Base-by-base conservation (phyloP, 169 alveolate species). In the Babesia caballi region DNA sequence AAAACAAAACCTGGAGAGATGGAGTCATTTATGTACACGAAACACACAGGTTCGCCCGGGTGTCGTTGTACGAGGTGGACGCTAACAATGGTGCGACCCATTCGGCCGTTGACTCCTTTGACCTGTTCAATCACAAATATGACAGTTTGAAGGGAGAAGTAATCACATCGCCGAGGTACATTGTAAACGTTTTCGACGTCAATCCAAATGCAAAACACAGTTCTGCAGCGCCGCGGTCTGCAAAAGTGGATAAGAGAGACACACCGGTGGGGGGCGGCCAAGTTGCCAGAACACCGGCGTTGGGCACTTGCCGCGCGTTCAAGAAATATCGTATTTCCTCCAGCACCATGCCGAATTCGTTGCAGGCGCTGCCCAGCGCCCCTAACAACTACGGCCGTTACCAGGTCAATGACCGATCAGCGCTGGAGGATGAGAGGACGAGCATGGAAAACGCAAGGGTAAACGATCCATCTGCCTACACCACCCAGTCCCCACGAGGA, bases 1-100 rank as follows among this genome's bases (percentile, higher is more conserved):
- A 76, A 46, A 21, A 35, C 36, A 76, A 76, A 44, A 68, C 47
- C 47, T 76, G 85, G 85, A 23, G 70, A n/a, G 69, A 65, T 42
- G 85, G 85, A 4, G 38, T 76, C 11, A 12, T 67, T 12, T 30
- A 12, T 35, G 85, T 69, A 4, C 59, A 66, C 12, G 74, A 38
- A 15, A 76, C 74, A 19, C 73, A 53, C 9, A 59, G 81, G n/a
- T 66, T 66, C 33, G 70, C 58, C 9, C 42, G 66, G 11, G 51
- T 76, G 4, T 0, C 74, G 12, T 23, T 76, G n/a, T 76, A 76
- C 30, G 85, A 76, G 75, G 38, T 35, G 1, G 61, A 66, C 32
- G 70, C 8, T 32, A 15, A 32, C 40, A 47, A 46, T 19, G 21
- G 17, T 27, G 4, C 35, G 21, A 11, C 32, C 7, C 82, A 83